Evolutionary conservation across 2,329 filamentous ascomycete genomes (phyloP).

Genomic region (Apiospora koreana): DNA sequence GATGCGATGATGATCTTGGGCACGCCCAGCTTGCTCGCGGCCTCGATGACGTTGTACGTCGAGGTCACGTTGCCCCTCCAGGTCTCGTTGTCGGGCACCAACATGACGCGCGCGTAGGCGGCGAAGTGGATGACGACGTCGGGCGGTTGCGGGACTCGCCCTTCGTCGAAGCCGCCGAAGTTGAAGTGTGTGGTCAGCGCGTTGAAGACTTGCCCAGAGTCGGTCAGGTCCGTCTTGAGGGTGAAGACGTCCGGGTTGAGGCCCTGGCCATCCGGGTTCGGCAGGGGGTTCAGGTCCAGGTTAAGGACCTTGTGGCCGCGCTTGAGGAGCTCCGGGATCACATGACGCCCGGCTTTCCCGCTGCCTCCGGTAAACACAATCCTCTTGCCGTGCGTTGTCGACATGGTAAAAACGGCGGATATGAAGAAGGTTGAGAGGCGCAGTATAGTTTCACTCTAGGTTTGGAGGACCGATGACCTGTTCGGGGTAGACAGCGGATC

Average conservation of each 20-base stretch:
- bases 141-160: slow-evolving; percentile 43
- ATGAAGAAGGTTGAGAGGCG: not conserved
- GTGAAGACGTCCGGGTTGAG: slow-evolving; percentile 31
- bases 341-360: slow-evolving; percentile 37
- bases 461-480: not conserved
- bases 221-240: slow-evolving; percentile 36
- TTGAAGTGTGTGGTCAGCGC: slow-evolving; percentile 49
- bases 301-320: slow-evolving; percentile 37
- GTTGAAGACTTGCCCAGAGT: slow-evolving; percentile 40
- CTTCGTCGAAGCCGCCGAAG: slow-evolving; percentile 28
- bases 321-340: slow-evolving; percentile 33
- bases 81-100: slow-evolving; percentile 61
- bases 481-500: not conserved
- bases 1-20: slow-evolving; percentile 63
- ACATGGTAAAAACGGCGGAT: not conserved
- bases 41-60: slow-evolving; percentile 65
- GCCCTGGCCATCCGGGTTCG: slow-evolving; percentile 18
- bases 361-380: slow-evolving; percentile 37
- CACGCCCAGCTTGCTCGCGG: slow-evolving; percentile 61
- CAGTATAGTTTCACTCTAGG: not conserved
- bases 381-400: slow-evolving; percentile 20
- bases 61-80: slow-evolving; percentile 56
- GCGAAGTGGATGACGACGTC: slow-evolving; percentile 65
- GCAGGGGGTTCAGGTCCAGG: slow-evolving; percentile 34
- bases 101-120: slow-evolving; percentile 60